A percentile compares a stretch with the other conserved stretches of the same genome.
These are phyloP conservation scores for Solanum gracilifrons DNA, from an alignment of 257 asterid species.

Conservation along the genomic window DNA sequence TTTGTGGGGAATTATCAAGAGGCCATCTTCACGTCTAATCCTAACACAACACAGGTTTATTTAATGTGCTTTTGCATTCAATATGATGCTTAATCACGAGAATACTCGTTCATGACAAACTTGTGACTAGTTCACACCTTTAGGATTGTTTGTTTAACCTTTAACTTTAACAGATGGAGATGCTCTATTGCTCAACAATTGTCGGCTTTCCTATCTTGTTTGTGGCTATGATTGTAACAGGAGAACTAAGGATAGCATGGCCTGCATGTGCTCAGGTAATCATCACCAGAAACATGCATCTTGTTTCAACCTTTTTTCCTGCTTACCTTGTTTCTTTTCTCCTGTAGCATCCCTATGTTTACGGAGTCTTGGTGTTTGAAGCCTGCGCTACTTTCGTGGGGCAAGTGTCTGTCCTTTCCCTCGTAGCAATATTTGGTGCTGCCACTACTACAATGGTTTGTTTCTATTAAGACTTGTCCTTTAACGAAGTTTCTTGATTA, in stretches of 20 bases:
- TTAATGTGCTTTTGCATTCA: background rate
- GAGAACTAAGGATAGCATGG: slow-evolving; percentile 78
- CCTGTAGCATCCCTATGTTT: slow-evolving; percentile 81
- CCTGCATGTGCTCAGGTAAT: slow-evolving; percentile 65
- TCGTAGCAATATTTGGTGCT: slow-evolving; percentile 84
- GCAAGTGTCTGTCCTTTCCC: slow-evolving; percentile 91
- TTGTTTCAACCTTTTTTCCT: background rate
- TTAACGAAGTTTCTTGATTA: background rate
- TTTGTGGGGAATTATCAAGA: slow-evolving; percentile 85
- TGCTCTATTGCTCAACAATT: slow-evolving; percentile 91
- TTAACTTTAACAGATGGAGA: slow-evolving; percentile 56
- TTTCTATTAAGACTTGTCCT: background rate
- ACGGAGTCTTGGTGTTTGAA: slow-evolving; percentile 81
- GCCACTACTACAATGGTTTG: slow-evolving; percentile 94
- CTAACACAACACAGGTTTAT: slow-evolving; percentile 76
- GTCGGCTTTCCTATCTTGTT: slow-evolving; percentile 97
- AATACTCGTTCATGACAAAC: background rate
- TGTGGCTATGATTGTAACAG: slow-evolving; percentile 80
- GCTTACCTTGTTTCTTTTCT: background rate
- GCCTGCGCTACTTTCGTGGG: slow-evolving; percentile 93
- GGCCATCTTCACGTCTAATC: slow-evolving; percentile 80
- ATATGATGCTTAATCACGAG: background rate
- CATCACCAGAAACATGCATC: background rate
- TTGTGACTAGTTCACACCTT: background rate
- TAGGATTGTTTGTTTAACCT: background rate